Evolutionary conservation across 805 yeast genomes (phyloP).

Genomic region (Limtongia smithiae): DNA sequence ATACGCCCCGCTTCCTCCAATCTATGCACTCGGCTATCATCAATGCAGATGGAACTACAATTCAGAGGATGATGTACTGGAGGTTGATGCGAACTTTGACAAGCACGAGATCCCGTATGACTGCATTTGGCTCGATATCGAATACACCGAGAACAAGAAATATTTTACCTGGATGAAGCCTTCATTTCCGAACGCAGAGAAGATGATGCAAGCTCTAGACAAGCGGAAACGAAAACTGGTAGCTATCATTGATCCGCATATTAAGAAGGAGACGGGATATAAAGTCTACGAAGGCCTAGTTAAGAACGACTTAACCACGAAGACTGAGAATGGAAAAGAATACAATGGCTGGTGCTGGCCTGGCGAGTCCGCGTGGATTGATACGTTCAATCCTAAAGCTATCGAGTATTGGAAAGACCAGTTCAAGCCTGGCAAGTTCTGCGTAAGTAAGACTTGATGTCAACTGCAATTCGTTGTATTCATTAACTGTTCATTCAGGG

Average conservation of each 20-base stretch:
- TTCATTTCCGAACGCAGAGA: constrained; percentile 68
- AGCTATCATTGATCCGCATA: constrained; percentile 86
- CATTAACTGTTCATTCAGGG: constrained; percentile 7
- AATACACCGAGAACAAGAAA: constrained; percentile 79
- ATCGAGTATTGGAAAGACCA: constrained; percentile 57
- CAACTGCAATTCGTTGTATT: background rate
- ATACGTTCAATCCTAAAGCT: constrained; percentile 66
- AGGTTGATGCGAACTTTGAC: constrained; percentile 68
- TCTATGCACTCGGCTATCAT: constrained; percentile 83
- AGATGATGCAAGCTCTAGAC: constrained; percentile 62
- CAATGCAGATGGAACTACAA: constrained; percentile 98
- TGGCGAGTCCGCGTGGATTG: constrained; percentile 93
- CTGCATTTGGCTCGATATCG: constrained; percentile 91
- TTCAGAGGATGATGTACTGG: constrained; percentile 79
- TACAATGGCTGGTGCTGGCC: constrained; percentile 97
- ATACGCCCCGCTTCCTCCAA: constrained; percentile 63
- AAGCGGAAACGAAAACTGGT: constrained; percentile 76
- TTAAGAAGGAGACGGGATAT: constrained; percentile 59
- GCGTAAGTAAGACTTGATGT: constrained; percentile 8
- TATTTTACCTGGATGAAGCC: constrained; percentile 87
- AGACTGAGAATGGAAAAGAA: constrained; percentile 45
- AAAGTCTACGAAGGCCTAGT: constrained; percentile 54
- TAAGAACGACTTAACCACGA: constrained; percentile 46
- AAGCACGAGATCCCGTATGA: constrained; percentile 75
- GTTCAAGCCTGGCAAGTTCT: constrained; percentile 45